Evolutionary conservation across 176 grass and related monocot species (phyloP).

Genomic region (Cymbopogon citratus): DNA sequence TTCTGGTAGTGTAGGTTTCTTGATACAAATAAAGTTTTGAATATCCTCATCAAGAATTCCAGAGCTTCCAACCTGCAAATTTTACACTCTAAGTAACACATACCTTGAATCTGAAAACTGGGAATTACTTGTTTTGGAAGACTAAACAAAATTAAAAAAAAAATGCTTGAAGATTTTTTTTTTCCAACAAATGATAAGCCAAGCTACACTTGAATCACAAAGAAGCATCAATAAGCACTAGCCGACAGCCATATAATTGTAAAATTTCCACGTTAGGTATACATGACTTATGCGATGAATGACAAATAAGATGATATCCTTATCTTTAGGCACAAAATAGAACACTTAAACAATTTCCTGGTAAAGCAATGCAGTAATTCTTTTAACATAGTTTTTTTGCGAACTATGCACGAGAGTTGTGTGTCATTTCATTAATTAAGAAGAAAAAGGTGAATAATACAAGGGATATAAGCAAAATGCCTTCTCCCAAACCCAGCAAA

Average conservation of each 20-base stretch:
- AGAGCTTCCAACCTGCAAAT: slow-evolving; percentile 36
- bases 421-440: too few relatives aligned
- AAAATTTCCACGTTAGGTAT: neutral
- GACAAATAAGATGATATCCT: neutral
- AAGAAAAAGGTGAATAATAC: neutral
- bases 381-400: neutral
- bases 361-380: neutral
- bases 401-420: neutral
- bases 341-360: neutral
- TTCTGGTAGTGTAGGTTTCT: slow-evolving; percentile 31
- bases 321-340: neutral
- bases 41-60: slow-evolving; percentile 34
- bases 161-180: neutral
- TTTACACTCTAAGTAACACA: slow-evolving; percentile 16
- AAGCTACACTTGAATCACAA: slow-evolving; percentile 7
- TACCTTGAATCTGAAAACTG: slow-evolving; percentile 17
- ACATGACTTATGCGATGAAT: neutral
- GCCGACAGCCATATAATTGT: neutral
- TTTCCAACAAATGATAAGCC: neutral
- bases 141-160: neutral
- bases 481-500: neutral
- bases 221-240: neutral
- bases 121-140: neutral
- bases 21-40: slow-evolving; percentile 30
- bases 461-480: neutral